Conservation (phyloP, 2,329 filamentous ascomycete species). For the Diaporthe sp. region DNA sequence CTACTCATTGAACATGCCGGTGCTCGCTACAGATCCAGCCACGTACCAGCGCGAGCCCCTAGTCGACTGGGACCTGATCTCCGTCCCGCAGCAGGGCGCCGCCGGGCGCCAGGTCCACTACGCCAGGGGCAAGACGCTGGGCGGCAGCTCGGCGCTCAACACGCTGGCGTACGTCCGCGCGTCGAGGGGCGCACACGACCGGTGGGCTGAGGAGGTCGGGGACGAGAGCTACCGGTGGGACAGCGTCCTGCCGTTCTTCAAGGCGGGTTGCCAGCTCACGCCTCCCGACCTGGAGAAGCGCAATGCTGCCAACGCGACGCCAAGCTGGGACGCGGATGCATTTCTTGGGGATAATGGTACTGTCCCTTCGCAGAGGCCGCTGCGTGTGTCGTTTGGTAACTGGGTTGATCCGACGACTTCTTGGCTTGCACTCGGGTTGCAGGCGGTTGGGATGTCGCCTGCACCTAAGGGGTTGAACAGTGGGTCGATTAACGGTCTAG, state of each 20-base stretch:
- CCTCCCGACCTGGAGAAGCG: constrained; percentile 20
- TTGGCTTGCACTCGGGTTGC: constrained; percentile 29
- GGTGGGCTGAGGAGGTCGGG: constrained; percentile 34
- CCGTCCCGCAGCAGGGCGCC: constrained; percentile 2
- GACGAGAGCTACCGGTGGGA: constrained; percentile 31
- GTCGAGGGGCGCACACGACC: constrained; percentile 5
- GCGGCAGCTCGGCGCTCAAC: constrained; percentile 32
- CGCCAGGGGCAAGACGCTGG: constrained; percentile 29
- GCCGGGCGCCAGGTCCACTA: constrained; percentile 23
- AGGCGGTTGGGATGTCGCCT: constrained; percentile 19
- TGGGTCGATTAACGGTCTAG: not conserved
- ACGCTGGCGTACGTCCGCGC: constrained; percentile 16
- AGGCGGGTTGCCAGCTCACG: constrained; percentile 16
- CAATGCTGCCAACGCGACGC: constrained; percentile 16
- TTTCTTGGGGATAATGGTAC: not conserved
- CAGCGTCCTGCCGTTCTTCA: constrained; percentile 18
- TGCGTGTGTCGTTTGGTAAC: constrained; percentile 37
- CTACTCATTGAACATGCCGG: constrained; percentile 21
- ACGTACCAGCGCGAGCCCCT: constrained; percentile 35
- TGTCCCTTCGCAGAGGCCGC: constrained; percentile 3
- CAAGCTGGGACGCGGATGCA: constrained; percentile 18
- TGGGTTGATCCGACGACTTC: constrained; percentile 35
- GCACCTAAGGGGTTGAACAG: constrained; percentile 33
- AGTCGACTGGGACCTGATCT: constrained; percentile 39
- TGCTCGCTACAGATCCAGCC: not conserved